Percentiles rank a stretch among this genome's conserved stretches.
Evolutionary conservation across 805 yeast genomes (phyloP).

Genomic region (Metschnikowia bowlesiae): DNA sequence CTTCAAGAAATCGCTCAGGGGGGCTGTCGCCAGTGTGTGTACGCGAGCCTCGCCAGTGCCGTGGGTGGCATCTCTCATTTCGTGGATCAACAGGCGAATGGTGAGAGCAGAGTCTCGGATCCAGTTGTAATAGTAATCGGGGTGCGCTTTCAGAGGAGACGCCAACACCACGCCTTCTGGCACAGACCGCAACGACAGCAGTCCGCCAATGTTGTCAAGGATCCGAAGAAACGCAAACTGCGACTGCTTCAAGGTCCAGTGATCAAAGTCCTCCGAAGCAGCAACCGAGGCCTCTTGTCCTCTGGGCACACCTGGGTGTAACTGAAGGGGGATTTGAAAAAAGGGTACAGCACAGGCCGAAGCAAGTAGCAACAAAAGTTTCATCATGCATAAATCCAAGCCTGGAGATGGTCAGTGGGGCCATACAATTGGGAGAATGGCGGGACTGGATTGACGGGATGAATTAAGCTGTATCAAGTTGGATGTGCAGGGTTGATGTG

Average conservation of each 20-base stretch:
- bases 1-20: slow-evolving; percentile 1
- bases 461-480: no score
- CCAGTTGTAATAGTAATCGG: slow-evolving; percentile 91
- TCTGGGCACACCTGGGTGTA: background rate
- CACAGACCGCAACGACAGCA: slow-evolving; percentile 31
- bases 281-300: background rate
- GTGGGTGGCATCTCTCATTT: slow-evolving; percentile 39
- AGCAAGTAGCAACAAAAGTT: background rate
- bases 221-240: slow-evolving; percentile 42
- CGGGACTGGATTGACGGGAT: no score
- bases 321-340: background rate
- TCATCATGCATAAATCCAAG: background rate
- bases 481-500: no score
- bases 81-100: slow-evolving; percentile 56
- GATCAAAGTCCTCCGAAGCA: slow-evolving; percentile 4
- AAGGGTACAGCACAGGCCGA: background rate
- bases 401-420: no score
- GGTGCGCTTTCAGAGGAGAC: slow-evolving; percentile 65
- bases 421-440: no score
- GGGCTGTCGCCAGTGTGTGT: no score
- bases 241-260: slow-evolving; percentile 47
- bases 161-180: slow-evolving; percentile 76
- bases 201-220: slow-evolving; percentile 54
- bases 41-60: background rate
- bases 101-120: slow-evolving; percentile 85